Conservation (phyloP, 179 eudicot species). For the Silene noctiflora region DNA sequence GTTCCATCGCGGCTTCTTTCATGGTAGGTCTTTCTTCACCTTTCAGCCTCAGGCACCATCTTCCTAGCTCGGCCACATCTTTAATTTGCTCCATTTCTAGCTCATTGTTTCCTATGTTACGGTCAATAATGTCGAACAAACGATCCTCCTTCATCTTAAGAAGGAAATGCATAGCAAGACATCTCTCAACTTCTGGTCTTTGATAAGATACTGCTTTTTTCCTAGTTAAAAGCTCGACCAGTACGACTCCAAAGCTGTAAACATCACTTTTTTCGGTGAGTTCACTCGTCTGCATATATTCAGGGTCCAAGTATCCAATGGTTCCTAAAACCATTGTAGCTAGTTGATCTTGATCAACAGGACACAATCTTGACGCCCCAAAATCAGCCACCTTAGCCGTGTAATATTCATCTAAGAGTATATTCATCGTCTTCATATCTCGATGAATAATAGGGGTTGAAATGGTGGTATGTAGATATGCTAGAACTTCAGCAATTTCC, state of each 20-base stretch:
- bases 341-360: conserved; percentile 15
- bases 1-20: conserved; percentile 35
- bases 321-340: conserved; percentile 20
- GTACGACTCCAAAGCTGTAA: conserved; percentile 10
- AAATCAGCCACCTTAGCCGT: conserved; percentile 26
- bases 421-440: conserved; percentile 20
- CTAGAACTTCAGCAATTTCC: conserved; percentile 20
- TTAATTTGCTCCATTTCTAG: conserved; percentile 10
- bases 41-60: conserved; percentile 13
- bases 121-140: conserved; percentile 21
- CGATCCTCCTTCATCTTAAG: conserved; percentile 15
- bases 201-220: conserved; percentile 17
- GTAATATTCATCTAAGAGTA: conserved; percentile 18
- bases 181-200: conserved; percentile 21
- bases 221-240: conserved; percentile 18
- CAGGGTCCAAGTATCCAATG: conserved; percentile 19
- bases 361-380: conserved; percentile 21
- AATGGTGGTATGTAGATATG: conserved; percentile 19
- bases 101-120: conserved; percentile 3
- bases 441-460: conserved; percentile 20
- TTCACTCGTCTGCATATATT: conserved; percentile 21
- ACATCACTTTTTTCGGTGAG: conserved; percentile 29
- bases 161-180: conserved; percentile 24
- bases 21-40: conserved; percentile 31
- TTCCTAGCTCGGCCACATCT: conserved; percentile 22